Evolutionary conservation across 1,284 basidiomycete genomes (phyloP).

Genomic region (Melampsora americana): DNA sequence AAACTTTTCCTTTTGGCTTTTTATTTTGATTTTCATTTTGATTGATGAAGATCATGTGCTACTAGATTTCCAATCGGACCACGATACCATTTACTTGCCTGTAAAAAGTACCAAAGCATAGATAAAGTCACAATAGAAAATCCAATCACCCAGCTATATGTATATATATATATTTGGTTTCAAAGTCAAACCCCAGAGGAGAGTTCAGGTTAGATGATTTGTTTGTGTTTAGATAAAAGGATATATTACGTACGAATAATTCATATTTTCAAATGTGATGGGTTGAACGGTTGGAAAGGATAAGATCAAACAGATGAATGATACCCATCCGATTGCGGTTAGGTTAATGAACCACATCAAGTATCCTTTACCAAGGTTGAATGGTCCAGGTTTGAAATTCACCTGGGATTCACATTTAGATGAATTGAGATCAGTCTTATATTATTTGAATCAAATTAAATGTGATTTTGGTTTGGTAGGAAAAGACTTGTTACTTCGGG

Average conservation of each 20-base stretch:
- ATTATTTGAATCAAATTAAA: neutral
- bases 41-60: neutral
- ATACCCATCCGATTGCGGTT: slow-evolving; percentile 62
- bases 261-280: slow-evolving; percentile 69
- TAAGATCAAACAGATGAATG: slow-evolving; percentile 58
- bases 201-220: neutral
- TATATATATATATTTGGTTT: too few species aligned
- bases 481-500: slow-evolving; percentile 61
- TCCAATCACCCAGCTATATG: slow-evolving; percentile 27
- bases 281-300: slow-evolving; percentile 68
- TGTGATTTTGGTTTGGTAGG: neutral
- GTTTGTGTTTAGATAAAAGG: neutral
- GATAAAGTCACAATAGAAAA: slow-evolving; percentile 6
- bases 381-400: slow-evolving; percentile 82
- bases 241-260: slow-evolving; percentile 51
- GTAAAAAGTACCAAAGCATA: slow-evolving; percentile 25
- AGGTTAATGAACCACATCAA: slow-evolving; percentile 67
- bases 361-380: slow-evolving; percentile 72
- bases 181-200: neutral
- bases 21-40: neutral
- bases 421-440: neutral
- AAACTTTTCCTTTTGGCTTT: neutral
- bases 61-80: slow-evolving; percentile 14
- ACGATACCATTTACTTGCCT: slow-evolving; percentile 35
- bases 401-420: slow-evolving; percentile 51